Conservation (phyloP, 768 basidiomycete genomes). For the Pulveroboletus sp. region DNA sequence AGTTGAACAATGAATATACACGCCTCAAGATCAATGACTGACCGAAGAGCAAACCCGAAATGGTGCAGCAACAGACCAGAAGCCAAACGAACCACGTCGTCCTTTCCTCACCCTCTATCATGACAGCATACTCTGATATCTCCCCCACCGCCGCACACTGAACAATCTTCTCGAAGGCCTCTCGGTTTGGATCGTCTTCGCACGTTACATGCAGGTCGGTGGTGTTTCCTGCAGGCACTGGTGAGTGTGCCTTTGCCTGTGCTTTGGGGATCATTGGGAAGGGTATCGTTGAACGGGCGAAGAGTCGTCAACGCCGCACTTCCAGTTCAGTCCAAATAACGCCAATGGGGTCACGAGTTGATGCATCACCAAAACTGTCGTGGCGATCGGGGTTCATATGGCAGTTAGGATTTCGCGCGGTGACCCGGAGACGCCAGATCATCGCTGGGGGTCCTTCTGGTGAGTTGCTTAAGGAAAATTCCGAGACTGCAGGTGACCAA, state of each 20-base stretch:
- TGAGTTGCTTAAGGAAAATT: too few species aligned
- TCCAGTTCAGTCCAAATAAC: neutral
- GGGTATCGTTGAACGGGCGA: neutral
- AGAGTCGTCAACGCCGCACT: neutral
- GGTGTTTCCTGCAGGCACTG: neutral
- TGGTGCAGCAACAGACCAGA: conserved; percentile 70
- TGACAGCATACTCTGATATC: conserved; percentile 55
- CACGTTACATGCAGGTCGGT: conserved; percentile 1
- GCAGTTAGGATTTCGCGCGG: too few species aligned
- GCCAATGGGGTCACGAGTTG: too few species aligned
- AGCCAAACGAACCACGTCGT: conserved; percentile 76
- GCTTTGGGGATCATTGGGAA: neutral
- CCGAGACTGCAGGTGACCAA: too few species aligned
- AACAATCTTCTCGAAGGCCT: conserved; percentile 14
- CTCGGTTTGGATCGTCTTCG: neutral
- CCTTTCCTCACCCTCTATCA: conserved; percentile 61
- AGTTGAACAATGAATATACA: neutral
- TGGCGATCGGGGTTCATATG: too few species aligned
- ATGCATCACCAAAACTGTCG: too few species aligned
- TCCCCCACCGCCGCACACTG: conserved; percentile 35
- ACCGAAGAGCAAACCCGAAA: conserved; percentile 77
- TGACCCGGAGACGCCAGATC: too few species aligned
- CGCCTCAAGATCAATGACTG: conserved; percentile 16
- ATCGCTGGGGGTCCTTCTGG: too few species aligned
- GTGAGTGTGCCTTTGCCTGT: neutral